These are phyloP conservation scores for Vitis riparia DNA, from an alignment of 164 flowering plant genomes.

Conservation along the genomic window DNA sequence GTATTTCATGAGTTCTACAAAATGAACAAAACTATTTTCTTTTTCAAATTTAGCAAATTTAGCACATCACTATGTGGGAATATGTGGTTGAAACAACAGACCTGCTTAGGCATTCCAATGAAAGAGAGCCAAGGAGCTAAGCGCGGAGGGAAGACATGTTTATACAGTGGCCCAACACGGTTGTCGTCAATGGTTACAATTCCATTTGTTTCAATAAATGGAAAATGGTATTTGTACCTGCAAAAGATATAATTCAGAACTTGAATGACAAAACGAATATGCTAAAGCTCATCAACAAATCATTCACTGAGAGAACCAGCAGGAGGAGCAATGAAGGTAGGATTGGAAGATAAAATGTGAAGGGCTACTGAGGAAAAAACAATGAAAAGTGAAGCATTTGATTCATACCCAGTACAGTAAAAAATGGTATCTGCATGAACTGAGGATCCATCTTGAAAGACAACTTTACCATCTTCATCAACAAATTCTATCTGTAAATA, in stretches of 20 bases:
- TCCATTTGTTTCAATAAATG: constrained; percentile 43
- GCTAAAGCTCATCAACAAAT: background rate
- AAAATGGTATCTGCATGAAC: constrained; percentile 31
- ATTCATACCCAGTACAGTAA: constrained; percentile 37
- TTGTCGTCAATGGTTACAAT: constrained; percentile 41
- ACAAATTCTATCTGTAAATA: constrained; percentile 23
- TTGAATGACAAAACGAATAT: background rate
- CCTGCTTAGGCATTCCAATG: constrained; percentile 37
- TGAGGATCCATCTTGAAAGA: constrained; percentile 30
- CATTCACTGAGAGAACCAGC: background rate
- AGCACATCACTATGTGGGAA: too few relatives aligned
- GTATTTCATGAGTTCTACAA: too few relatives aligned
- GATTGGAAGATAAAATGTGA: too few relatives aligned
- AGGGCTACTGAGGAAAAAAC: too few relatives aligned
- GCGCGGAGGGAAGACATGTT: constrained; percentile 48
- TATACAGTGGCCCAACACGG: constrained; percentile 49
- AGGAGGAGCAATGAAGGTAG: too few relatives aligned
- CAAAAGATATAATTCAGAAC: constrained; percentile 28
- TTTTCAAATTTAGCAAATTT: too few relatives aligned
- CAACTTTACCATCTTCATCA: constrained; percentile 25
- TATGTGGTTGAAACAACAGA: background rate
- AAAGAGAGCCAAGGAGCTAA: constrained; percentile 47
- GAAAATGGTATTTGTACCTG: constrained; percentile 14
- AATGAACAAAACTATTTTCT: too few relatives aligned
- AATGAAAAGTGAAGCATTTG: background rate